phyloP scores from a whole-genome alignment of 495 filamentous ascomycete genomes.

The Aspergillus biplanus region DNA sequence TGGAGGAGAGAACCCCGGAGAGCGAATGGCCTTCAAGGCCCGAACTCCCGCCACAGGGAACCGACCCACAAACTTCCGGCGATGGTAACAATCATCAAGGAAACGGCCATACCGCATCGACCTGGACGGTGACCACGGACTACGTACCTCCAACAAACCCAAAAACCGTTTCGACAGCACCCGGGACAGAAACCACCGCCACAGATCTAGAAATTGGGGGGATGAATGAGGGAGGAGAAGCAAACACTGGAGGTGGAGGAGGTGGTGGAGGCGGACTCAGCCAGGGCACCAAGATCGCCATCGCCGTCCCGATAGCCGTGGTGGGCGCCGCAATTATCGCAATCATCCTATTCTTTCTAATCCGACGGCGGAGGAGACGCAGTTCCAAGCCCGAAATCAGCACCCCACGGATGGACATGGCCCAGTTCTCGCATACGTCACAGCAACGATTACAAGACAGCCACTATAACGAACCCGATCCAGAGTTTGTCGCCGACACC shows the following conservation, averaged over 20 bases:
- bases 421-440: slow-evolving; percentile 4
- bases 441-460: slow-evolving; percentile 1
- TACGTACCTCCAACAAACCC: neutral
- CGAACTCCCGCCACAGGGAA: too few species aligned
- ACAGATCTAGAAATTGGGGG: neutral
- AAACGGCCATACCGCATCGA: too few species aligned
- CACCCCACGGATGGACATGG: slow-evolving; percentile 17
- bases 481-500: neutral
- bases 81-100: too few species aligned
- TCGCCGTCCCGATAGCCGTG: slow-evolving; percentile 42
- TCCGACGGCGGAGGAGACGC: slow-evolving; percentile 29
- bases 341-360: slow-evolving; percentile 33
- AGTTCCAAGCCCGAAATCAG: slow-evolving; percentile 21
- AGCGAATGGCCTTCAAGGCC: too few species aligned
- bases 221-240: neutral
- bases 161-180: neutral
- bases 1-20: too few species aligned
- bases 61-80: too few species aligned
- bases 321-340: slow-evolving; percentile 33
- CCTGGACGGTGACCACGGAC: neutral
- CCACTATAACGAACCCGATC: neutral
- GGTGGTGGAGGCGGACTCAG: slow-evolving; percentile 16
- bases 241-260: neutral
- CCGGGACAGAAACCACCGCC: neutral
- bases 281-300: slow-evolving; percentile 39